Conservation (phyloP, 441 rosid genomes). For the Kokia cookei region DNA sequence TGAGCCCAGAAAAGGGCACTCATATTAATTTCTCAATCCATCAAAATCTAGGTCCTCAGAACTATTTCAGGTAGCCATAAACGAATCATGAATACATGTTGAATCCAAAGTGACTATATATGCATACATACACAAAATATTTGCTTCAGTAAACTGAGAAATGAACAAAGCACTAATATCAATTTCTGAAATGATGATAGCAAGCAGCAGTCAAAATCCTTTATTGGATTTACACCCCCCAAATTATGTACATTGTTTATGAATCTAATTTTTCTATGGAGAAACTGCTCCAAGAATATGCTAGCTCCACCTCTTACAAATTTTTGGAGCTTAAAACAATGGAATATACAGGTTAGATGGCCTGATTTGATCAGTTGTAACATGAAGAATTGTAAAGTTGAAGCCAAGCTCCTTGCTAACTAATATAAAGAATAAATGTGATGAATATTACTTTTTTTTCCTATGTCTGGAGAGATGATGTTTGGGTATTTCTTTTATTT, state of each 20-base stretch:
- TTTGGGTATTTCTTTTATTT: conserved; percentile 39
- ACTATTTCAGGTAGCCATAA: background rate
- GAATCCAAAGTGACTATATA: background rate
- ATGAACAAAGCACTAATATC: background rate
- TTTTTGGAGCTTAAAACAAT: conserved; percentile 20
- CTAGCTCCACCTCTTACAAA: conserved; percentile 7
- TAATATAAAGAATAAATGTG: background rate
- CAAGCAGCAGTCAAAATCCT: background rate
- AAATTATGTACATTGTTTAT: background rate
- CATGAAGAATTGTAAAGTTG: conserved; percentile 8
- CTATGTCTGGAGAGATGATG: conserved; percentile 42
- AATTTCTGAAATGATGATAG: background rate
- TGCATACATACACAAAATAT: background rate
- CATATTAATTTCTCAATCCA: background rate
- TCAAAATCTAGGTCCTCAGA: background rate
- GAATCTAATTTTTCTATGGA: background rate
- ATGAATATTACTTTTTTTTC: background rate
- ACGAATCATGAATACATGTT: background rate
- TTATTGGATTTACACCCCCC: background rate
- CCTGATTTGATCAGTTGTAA: conserved; percentile 11
- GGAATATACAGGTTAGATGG: conserved; percentile 19
- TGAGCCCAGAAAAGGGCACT: background rate
- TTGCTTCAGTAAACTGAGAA: background rate
- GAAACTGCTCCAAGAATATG: background rate
- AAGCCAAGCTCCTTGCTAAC: background rate